Evolutionary conservation across 305 asterid species (phyloP).

Genomic region (Ajuga reptans): DNA sequence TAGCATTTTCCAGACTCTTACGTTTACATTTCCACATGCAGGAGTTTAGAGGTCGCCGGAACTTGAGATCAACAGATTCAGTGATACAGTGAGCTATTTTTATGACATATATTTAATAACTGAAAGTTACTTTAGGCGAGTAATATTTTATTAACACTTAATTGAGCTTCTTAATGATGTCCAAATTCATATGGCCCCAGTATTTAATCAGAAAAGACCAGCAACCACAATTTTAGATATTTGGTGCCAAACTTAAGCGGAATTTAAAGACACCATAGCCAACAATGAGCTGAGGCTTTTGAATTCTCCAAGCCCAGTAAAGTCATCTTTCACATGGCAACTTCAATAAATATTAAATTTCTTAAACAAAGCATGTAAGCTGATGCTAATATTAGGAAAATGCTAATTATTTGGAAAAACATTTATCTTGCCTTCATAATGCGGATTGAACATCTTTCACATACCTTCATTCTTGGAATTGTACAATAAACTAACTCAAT

Average conservation of each 20-base stretch:
- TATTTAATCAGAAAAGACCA: background rate
- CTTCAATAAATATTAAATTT: background rate
- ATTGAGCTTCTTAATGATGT: background rate
- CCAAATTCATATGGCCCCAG: background rate
- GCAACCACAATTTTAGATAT: conserved; percentile 2
- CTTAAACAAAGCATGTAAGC: background rate
- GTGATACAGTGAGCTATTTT: background rate
- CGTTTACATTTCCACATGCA: background rate
- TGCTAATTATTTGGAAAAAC: background rate
- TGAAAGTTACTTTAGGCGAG: background rate
- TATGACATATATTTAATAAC: background rate
- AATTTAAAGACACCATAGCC: background rate
- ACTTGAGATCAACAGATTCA: background rate
- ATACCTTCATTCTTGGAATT: background rate
- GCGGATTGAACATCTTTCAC: background rate
- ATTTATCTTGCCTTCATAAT: background rate
- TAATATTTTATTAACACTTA: background rate
- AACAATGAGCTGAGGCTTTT: background rate
- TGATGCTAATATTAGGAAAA: too few relatives aligned
- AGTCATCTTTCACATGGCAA: background rate
- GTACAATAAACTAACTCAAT: background rate
- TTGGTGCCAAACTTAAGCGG: background rate
- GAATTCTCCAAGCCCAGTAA: background rate
- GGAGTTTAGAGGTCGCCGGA: background rate
- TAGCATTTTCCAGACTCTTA: background rate